Evolutionary conservation across 495 filamentous ascomycete species (phyloP).

Genomic region (Aspergillus affinis): DNA sequence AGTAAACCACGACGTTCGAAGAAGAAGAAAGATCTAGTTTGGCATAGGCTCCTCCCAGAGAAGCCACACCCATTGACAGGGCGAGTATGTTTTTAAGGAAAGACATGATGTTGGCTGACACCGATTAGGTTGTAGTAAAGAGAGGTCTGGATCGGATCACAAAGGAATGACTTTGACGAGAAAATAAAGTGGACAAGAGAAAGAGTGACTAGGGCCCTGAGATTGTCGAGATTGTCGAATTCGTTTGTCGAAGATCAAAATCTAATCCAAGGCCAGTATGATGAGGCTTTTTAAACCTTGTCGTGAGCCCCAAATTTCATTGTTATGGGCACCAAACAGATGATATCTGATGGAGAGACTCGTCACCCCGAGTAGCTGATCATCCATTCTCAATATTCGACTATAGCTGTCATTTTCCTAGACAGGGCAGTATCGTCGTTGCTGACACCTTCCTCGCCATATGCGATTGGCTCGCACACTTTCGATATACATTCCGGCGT

Average conservation of each 20-base stretch:
- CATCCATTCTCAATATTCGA: background rate
- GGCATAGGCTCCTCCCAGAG: constrained; percentile 35
- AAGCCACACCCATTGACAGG: constrained; percentile 28
- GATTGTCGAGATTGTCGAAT: background rate
- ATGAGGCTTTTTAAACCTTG: background rate
- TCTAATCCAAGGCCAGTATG: too few species aligned
- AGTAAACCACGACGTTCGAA: constrained; percentile 61
- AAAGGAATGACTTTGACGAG: background rate
- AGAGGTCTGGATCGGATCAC: background rate
- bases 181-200: background rate
- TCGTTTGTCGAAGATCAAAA: too few species aligned
- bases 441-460: background rate
- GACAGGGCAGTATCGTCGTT: background rate
- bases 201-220: background rate
- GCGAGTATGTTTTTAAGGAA: constrained; percentile 26
- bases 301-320: background rate
- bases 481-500: background rate
- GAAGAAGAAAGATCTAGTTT: constrained; percentile 43
- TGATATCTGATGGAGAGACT: background rate
- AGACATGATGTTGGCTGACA: constrained; percentile 23
- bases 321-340: background rate
- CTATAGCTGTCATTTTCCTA: background rate
- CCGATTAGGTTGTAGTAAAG: background rate
- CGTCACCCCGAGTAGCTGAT: background rate
- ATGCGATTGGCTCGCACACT: background rate